Evolutionary conservation across 192 early-diverging fungal species (phyloP), one percentile per base, ranked within the genome.

Genomic region (Coemansia sp.): DNA sequence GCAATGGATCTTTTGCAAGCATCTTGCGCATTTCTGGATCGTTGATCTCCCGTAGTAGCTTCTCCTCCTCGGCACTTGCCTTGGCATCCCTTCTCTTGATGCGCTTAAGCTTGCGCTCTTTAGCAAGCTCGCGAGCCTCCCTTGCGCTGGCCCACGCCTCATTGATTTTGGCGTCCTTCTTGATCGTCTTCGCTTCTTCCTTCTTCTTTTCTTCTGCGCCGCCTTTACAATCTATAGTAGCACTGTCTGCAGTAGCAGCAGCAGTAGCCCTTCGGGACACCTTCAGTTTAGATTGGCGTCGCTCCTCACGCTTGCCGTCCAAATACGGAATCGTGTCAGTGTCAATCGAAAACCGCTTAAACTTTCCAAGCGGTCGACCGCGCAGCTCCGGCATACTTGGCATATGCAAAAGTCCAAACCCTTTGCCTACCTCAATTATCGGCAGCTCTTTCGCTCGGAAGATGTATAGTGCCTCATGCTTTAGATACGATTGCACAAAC

Each of bases 321-420:
- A 76, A 23, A 28, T 61, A 73, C 28, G 74, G 79, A 31, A 82
- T 82, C 8, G 74, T 66, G 51, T 82, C 65, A 6, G 70, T 73
- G 50, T 82, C 79, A 14, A 77, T 69, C 1, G 23, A 32, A 52
- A 70, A 76, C n/a, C 62, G 65, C 18, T 62, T 62, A 38, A 82
- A 82, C 44, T 51, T 50, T 5, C 52, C 54, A 5, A 58, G 66
- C 0, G 73, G 67, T 8, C 74, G 73, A 32, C 74, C 74, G 9
- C 71, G 71, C 49, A 98, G 71, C 78, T 98, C 97, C 2, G 95
- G 93, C 93, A 99, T 95, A 60, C 90, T 94, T 16, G 97, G 97
- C 38, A 98, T 54, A 64, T 87, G 83, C 64, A 94, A 68, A 1
- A 99, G 73, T 0, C 87, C 96, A 78, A 89, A 97, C 2, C 88